A percentile compares a stretch with the other conserved stretches of the same genome.
Conservation (phyloP, 2,329 filamentous ascomycete species). For the Cercospora canescens region DNA sequence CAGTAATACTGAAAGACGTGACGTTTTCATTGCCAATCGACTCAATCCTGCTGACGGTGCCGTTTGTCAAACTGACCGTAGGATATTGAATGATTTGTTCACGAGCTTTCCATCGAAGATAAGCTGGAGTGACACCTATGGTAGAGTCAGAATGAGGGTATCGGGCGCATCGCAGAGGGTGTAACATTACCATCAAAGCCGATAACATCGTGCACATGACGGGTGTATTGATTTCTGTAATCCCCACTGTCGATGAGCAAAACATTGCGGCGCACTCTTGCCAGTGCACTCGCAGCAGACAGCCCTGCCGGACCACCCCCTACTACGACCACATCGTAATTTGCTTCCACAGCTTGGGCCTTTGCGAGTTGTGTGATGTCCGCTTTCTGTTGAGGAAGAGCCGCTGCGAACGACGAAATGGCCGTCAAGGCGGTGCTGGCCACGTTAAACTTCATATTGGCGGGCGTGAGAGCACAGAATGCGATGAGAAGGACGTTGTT, state of each 20-base stretch:
- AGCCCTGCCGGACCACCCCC: slow-evolving; percentile 26
- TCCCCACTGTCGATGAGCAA: slow-evolving; percentile 23
- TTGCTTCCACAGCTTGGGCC: slow-evolving; percentile 2
- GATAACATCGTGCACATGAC: slow-evolving; percentile 22
- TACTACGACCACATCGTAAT: slow-evolving; percentile 20
- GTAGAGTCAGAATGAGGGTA: neutral
- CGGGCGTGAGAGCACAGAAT: neutral
- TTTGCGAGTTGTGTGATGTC: neutral
- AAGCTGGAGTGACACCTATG: slow-evolving; percentile 18
- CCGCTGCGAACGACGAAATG: neutral
- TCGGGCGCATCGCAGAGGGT: neutral
- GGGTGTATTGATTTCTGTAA: slow-evolving; percentile 27
- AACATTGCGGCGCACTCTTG: slow-evolving; percentile 23
- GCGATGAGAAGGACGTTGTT: neutral
- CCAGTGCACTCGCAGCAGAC: slow-evolving; percentile 24
- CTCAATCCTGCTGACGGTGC: slow-evolving; percentile 14
- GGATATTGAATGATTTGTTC: slow-evolving; percentile 26
- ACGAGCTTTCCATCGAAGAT: slow-evolving; percentile 20
- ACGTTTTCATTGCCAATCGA: neutral
- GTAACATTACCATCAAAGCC: slow-evolving; percentile 20
- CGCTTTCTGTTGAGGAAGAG: neutral
- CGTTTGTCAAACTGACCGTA: slow-evolving; percentile 13
- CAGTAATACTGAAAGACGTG: slow-evolving; percentile 2
- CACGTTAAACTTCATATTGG: slow-evolving; percentile 11
- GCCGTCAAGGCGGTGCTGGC: slow-evolving; percentile 3